phyloP scores from a whole-genome alignment of 345 rosid genomes.

The Conringia planisiliqua region DNA sequence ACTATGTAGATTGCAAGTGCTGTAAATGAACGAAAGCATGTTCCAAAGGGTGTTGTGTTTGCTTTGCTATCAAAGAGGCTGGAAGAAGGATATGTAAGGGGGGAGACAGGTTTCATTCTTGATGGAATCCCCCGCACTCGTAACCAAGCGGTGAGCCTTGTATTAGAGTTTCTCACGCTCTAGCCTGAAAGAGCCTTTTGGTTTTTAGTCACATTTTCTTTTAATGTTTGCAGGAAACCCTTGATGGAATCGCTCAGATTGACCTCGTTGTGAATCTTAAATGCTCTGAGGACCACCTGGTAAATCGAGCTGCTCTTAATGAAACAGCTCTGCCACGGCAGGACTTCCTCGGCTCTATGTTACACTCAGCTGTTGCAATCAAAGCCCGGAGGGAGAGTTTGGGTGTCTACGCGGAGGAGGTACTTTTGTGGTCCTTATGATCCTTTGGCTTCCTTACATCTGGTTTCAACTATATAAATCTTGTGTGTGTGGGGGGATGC shows the following conservation, averaged over 20 bases:
- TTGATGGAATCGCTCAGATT: constrained; percentile 72
- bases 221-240: constrained; percentile 65
- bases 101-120: constrained; percentile 90
- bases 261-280: constrained; percentile 87
- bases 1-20: constrained; percentile 45
- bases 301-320: constrained; percentile 33
- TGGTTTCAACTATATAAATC: not conserved
- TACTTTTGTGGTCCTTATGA: constrained; percentile 1
- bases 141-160: constrained; percentile 59
- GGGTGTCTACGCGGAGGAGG: constrained; percentile 55
- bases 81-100: constrained; percentile 71
- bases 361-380: constrained; percentile 36
- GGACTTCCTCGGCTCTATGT: constrained; percentile 33
- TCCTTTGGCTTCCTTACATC: no score
- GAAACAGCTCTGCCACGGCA: constrained; percentile 29
- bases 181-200: constrained; percentile 28
- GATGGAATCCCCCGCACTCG: constrained; percentile 91
- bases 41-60: constrained; percentile 71
- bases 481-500: not conserved
- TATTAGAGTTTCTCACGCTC: not conserved
- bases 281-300: constrained; percentile 41
- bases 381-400: constrained; percentile 47
- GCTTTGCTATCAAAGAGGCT: constrained; percentile 78
- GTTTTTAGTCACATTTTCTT: not conserved
- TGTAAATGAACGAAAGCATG: constrained; percentile 67